Evolutionary conservation across 345 rosid genomes (phyloP).

Genomic region (Capsella bursapastoris): DNA sequence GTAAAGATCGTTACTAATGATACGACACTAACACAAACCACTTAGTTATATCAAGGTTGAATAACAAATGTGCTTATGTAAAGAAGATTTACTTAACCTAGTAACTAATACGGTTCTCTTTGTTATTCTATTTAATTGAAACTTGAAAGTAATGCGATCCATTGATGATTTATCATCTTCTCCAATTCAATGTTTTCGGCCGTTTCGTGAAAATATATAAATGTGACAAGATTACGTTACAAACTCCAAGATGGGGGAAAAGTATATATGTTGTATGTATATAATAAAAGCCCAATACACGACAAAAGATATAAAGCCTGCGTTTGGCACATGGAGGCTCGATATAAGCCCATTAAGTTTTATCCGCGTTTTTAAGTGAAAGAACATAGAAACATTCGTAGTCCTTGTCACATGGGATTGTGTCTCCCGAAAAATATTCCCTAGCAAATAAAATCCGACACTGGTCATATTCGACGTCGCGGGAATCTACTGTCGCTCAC

Average conservation of each 20-base stretch:
- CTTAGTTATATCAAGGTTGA: neutral
- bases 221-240: neutral
- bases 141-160: neutral
- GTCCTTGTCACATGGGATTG: conserved; percentile 25
- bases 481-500: conserved; percentile 44
- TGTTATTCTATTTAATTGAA: no score
- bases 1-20: neutral
- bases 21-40: neutral
- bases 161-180: conserved; percentile 2
- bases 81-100: neutral
- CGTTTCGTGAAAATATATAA: neutral
- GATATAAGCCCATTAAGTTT: conserved; percentile 7
- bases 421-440: conserved; percentile 21
- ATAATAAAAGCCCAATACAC: neutral
- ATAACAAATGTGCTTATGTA: no score
- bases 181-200: neutral
- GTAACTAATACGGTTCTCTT: neutral
- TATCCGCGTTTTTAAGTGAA: neutral
- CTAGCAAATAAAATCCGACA: conserved; percentile 33
- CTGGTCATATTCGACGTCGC: conserved; percentile 37
- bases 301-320: neutral
- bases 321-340: neutral
- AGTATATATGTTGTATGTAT: no score
- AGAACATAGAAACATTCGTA: conserved; percentile 3
- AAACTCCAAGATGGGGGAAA: neutral